A percentile compares a stretch with the other conserved stretches of the same genome.
These are phyloP conservation scores for Ailanthus altissimus DNA, from an alignment of 345 rosid genomes.

Conservation along the genomic window DNA sequence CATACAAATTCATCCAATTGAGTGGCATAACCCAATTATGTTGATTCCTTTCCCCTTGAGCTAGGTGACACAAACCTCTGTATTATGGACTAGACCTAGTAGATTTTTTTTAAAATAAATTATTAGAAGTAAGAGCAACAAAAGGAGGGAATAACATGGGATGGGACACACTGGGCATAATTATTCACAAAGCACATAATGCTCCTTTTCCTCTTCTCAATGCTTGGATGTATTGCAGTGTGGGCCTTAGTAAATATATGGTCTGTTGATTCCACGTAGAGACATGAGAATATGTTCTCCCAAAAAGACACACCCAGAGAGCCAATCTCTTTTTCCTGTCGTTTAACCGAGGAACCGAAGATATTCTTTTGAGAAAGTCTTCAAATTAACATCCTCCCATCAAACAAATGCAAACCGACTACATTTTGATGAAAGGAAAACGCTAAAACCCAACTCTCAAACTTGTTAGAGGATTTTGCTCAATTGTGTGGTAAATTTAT, in stretches of 20 bases:
- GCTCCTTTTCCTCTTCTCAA: slow-evolving; percentile 5
- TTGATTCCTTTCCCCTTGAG: not conserved
- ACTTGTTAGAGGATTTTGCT: too few relatives aligned
- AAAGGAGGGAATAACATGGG: slow-evolving; percentile 3
- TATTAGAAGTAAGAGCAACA: not conserved
- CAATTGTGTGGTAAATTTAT: too few relatives aligned
- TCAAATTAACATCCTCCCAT: too few relatives aligned
- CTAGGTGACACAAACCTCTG: not conserved
- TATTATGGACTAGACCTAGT: not conserved
- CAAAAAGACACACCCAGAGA: slow-evolving; percentile 6
- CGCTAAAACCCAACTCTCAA: too few relatives aligned
- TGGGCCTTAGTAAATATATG: slow-evolving; percentile 14
- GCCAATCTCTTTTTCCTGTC: not conserved
- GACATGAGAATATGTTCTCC: slow-evolving; percentile 28
- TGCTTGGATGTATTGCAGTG: slow-evolving; percentile 5
- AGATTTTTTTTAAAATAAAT: not conserved
- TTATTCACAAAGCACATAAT: slow-evolving; percentile 2
- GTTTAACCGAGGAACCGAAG: too few relatives aligned
- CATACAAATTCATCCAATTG: too few relatives aligned
- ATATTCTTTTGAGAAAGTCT: too few relatives aligned
- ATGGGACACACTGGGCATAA: slow-evolving; percentile 1
- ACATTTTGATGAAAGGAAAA: too few relatives aligned
- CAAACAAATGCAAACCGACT: too few relatives aligned
- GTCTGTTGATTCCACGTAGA: slow-evolving; percentile 14
- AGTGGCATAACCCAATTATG: too few relatives aligned